Conservation (phyloP, 2,329 filamentous ascomycete genomes). For the Phialemoniopsis sp. region DNA sequence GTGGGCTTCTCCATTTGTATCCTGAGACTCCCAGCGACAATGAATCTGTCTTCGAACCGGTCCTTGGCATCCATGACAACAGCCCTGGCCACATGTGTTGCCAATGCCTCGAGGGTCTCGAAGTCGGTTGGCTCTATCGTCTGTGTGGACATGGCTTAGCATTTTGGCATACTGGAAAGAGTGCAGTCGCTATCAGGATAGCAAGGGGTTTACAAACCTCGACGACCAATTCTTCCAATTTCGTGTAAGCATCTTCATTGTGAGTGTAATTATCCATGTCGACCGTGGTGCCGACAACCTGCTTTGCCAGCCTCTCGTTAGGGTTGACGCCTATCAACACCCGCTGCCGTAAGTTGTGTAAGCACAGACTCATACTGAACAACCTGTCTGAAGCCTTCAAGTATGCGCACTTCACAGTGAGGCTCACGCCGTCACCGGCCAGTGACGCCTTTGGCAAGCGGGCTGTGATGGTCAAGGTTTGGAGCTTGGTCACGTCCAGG, state of each 20-base stretch:
- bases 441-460: constrained; percentile 65
- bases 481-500: constrained; percentile 29
- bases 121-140: constrained; percentile 52
- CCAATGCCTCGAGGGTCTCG: constrained; percentile 61
- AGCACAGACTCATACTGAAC: constrained; percentile 31
- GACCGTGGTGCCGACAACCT: constrained; percentile 61
- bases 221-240: constrained; percentile 56
- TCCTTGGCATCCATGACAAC: constrained; percentile 39
- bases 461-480: constrained; percentile 47
- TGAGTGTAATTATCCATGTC: constrained; percentile 51
- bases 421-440: constrained; percentile 55
- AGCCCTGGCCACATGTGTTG: constrained; percentile 37
- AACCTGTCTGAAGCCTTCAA: constrained; percentile 11
- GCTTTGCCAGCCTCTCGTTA: constrained; percentile 64
- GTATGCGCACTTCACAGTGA: constrained; percentile 42
- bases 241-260: constrained; percentile 44
- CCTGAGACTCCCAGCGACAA: constrained; percentile 47
- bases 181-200: not conserved
- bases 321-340: constrained; percentile 69
- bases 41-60: constrained; percentile 31
- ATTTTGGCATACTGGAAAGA: not conserved
- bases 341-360: constrained; percentile 58
- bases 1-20: constrained; percentile 68
- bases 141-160: constrained; percentile 23
- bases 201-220: constrained; percentile 41